A percentile compares a stretch with the other conserved stretches of the same genome.
Conservation (phyloP, 1,284 basidiomycete genomes). For the Apiotrichum siamense region DNA sequence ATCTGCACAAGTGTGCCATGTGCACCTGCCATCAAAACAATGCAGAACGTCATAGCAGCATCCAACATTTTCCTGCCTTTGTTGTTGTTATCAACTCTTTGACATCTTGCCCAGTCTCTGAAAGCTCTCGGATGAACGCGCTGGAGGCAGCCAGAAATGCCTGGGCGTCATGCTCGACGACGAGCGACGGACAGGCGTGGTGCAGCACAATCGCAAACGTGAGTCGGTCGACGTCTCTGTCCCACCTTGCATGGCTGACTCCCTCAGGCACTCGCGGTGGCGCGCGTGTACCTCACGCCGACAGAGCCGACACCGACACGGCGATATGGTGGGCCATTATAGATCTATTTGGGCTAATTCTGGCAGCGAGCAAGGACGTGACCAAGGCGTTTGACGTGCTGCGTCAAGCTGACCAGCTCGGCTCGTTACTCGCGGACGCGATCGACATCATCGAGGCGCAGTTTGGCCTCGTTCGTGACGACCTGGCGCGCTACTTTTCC, state of each 20-base stretch:
- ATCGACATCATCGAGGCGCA: slow-evolving; percentile 18
- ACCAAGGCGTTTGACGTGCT: slow-evolving; percentile 22
- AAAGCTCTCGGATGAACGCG: no score
- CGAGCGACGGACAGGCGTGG: no score
- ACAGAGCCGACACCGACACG: not conserved
- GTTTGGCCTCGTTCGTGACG: slow-evolving; percentile 33
- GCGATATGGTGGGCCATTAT: not conserved
- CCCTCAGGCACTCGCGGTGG: slow-evolving; percentile 24
- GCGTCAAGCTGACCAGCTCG: slow-evolving; percentile 7
- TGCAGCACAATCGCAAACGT: not conserved
- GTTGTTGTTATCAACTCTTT: no score
- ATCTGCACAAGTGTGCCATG: no score
- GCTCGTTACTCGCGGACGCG: slow-evolving; percentile 23
- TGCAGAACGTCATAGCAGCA: no score
- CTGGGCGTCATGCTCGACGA: no score
- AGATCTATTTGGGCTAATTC: no score
- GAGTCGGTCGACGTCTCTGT: not conserved
- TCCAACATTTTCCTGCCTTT: no score
- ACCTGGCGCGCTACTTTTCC: slow-evolving; percentile 25
- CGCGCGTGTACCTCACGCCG: slow-evolving; percentile 15
- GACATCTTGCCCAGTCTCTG: no score
- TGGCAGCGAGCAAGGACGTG: slow-evolving; percentile 10
- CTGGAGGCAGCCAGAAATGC: no score
- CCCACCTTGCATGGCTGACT: not conserved
- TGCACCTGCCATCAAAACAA: no score